Conservation (phyloP, 495 filamentous ascomycete genomes). For the Daldinia grandis region DNA sequence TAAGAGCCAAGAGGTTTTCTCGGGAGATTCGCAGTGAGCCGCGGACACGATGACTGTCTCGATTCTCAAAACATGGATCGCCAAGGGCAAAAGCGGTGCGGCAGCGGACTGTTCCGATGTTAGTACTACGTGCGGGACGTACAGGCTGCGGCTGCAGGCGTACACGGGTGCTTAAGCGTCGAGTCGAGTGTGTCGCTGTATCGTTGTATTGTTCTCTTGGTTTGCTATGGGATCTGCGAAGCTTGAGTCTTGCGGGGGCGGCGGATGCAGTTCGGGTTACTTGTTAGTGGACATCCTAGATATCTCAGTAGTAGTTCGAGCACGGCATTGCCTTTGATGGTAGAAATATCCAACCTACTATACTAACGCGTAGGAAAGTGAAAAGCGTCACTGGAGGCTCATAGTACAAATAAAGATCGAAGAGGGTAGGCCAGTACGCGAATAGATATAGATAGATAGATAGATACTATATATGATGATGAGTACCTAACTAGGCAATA, state of each 20-base stretch:
- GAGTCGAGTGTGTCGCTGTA: not conserved
- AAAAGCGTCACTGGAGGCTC: not conserved
- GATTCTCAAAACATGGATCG: constrained; percentile 12
- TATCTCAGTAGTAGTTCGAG: not conserved
- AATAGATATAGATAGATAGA: not conserved
- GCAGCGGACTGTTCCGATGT: constrained; percentile 6
- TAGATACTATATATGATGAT: not conserved
- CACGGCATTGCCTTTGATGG: too few relatives aligned
- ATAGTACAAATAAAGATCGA: not conserved
- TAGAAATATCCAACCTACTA: too few relatives aligned
- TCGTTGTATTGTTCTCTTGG: not conserved
- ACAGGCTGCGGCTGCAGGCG: constrained; percentile 5
- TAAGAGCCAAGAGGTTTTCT: constrained; percentile 5
- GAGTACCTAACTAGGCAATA: not conserved
- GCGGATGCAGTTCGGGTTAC: not conserved
- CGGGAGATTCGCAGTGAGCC: not conserved
- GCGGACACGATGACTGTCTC: constrained; percentile 5
- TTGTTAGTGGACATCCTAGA: not conserved
- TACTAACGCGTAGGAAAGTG: too few relatives aligned
- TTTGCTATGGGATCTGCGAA: not conserved
- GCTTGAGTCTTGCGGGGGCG: not conserved
- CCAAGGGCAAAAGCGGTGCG: constrained; percentile 2
- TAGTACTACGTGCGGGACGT: constrained; percentile 12
- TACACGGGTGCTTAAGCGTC: not conserved
- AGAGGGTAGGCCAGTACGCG: not conserved